Evolutionary conservation across 2,329 filamentous ascomycete genomes (phyloP).

Genomic region (Ophiosphaerella herpotricha): DNA sequence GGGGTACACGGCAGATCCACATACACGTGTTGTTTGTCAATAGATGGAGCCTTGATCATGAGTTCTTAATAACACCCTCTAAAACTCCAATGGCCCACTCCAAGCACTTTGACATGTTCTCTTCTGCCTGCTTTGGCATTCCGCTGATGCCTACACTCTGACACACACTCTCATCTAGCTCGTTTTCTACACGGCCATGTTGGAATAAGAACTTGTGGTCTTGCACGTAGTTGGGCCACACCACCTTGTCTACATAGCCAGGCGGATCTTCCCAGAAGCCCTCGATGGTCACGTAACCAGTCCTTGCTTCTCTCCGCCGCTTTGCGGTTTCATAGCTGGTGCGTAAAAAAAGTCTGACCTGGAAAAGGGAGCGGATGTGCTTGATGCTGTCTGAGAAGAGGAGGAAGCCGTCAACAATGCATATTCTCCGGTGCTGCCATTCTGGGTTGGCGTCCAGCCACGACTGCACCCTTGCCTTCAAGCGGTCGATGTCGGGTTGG

Average conservation of each 20-base stretch:
- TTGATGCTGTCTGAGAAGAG: constrained; percentile 68
- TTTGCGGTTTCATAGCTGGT: constrained; percentile 67
- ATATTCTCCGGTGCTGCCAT: constrained; percentile 46
- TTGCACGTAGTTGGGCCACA: constrained; percentile 92
- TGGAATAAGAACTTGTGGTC: constrained; percentile 83
- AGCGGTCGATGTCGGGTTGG: constrained; percentile 41
- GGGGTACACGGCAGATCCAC: too few species aligned
- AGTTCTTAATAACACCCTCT: constrained; percentile 19
- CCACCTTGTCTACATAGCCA: constrained; percentile 89
- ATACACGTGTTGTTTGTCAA: neutral
- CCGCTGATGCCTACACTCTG: constrained; percentile 29
- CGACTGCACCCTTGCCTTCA: constrained; percentile 27
- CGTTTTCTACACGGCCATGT: constrained; percentile 66
- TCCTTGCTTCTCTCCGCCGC: constrained; percentile 67
- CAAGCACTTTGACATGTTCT: constrained; percentile 39
- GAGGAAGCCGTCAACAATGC: constrained; percentile 86
- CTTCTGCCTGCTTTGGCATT: constrained; percentile 48
- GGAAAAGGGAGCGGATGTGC: constrained; percentile 63
- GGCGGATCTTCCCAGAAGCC: constrained; percentile 96
- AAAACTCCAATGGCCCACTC: constrained; percentile 37
- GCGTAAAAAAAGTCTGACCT: constrained; percentile 78
- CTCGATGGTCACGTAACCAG: constrained; percentile 76
- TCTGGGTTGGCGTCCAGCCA: constrained; percentile 11
- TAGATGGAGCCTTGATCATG: constrained; percentile 5
- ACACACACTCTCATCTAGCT: constrained; percentile 52